Percentiles rank a stretch among this genome's conserved stretches.
These are phyloP conservation scores for Zychaea mexicana DNA, from an alignment of 371 early-diverging fungal species.

Conservation along the genomic window DNA sequence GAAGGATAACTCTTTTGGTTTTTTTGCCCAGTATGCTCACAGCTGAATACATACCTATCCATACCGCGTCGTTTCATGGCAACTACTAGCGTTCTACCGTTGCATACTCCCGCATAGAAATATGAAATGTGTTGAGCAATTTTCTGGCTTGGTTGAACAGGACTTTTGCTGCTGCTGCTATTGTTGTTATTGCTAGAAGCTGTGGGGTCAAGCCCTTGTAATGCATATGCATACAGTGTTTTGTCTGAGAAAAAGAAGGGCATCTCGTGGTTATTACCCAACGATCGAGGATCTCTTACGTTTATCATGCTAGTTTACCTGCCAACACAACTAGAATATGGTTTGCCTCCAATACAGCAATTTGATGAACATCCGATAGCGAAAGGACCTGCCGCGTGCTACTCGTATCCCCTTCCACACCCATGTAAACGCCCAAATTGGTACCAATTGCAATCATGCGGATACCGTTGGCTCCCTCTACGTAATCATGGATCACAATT, in stretches of 20 bases:
- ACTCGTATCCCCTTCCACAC: constrained; percentile 38
- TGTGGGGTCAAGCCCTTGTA: constrained; percentile 61
- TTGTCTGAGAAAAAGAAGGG: constrained; percentile 56
- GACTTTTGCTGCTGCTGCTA: constrained; percentile 23
- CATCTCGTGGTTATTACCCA: background rate
- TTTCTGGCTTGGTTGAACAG: constrained; percentile 48
- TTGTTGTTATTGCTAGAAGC: constrained; percentile 6
- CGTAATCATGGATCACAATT: background rate
- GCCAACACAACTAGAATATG: constrained; percentile 41
- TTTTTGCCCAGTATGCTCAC: too few species aligned
- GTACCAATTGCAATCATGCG: constrained; percentile 79
- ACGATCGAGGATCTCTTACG: background rate
- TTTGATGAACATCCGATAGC: constrained; percentile 38
- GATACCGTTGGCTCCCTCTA: constrained; percentile 46
- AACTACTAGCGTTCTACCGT: constrained; percentile 30
- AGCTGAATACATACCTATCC: too few species aligned
- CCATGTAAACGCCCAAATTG: constrained; percentile 73
- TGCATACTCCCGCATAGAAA: constrained; percentile 81
- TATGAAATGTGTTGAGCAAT: constrained; percentile 73
- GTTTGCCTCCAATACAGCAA: constrained; percentile 40
- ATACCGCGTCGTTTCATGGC: constrained; percentile 48
- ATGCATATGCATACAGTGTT: constrained; percentile 69
- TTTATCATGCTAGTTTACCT: too few species aligned
- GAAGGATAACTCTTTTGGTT: too few species aligned
- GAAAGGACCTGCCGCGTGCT: constrained; percentile 32